Evolutionary conservation across 331 rosid genomes (phyloP).

Genomic region (Phaseolus coccineus): DNA sequence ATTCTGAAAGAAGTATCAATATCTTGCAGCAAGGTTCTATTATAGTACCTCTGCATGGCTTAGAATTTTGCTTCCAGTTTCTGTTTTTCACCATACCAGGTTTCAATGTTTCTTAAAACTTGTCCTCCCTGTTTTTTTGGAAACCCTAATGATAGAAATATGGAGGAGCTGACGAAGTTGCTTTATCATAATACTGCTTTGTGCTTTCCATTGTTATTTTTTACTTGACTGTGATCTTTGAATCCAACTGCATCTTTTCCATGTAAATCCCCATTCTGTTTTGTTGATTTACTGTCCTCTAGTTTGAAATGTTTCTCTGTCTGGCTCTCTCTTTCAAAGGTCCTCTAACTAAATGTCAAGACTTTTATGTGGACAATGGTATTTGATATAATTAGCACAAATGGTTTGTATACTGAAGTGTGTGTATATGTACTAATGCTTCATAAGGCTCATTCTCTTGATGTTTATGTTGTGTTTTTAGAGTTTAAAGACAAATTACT

Average conservation of each 20-base stretch:
- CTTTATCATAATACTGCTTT: not conserved
- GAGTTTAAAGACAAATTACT: not conserved
- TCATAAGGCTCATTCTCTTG: not conserved
- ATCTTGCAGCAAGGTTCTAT: not conserved
- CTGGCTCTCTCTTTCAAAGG: not conserved
- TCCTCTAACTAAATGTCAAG: constrained; percentile 19
- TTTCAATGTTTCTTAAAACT: not conserved
- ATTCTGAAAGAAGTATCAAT: not conserved
- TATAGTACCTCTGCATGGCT: not conserved
- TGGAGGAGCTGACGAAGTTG: constrained; percentile 15
- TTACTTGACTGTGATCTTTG: constrained; percentile 12
- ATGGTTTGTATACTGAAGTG: not conserved
- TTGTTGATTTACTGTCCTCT: constrained; percentile 16
- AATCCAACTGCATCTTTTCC: constrained; percentile 2
- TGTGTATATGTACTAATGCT: not conserved
- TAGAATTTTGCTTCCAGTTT: not conserved
- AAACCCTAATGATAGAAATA: constrained; percentile 22
- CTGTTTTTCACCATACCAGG: not conserved
- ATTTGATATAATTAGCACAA: constrained; percentile 20
- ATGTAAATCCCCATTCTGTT: constrained; percentile 11
- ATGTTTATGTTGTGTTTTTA: constrained; percentile 28
- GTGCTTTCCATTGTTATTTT: constrained; percentile 10
- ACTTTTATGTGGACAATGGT: constrained; percentile 16
- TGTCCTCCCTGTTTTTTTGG: not conserved
- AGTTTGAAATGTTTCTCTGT: not conserved